A percentile compares a stretch with the other conserved stretches of the same genome.
Conservation (phyloP, 2,329 filamentous ascomycete species). For the Apiospora phragmitis region DNA sequence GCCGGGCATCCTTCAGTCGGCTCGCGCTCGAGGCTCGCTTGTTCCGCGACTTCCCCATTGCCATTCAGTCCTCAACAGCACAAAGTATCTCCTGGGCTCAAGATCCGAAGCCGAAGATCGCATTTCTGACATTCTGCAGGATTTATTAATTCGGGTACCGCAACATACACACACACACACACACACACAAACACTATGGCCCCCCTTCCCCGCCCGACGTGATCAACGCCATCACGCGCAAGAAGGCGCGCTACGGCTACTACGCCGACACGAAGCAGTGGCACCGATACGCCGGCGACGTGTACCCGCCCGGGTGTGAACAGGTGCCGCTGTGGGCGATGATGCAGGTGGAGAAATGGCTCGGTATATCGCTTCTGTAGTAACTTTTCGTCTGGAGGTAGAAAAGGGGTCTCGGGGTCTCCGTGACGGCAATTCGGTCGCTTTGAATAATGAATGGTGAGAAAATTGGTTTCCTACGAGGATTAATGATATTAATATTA, state of each 20-base stretch:
- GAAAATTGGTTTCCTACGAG: too few relatives aligned
- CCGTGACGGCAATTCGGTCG: background rate
- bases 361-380: constrained; percentile 11
- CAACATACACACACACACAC: background rate
- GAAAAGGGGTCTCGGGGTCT: background rate
- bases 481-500: too few relatives aligned
- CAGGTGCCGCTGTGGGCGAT: constrained; percentile 11
- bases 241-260: constrained; percentile 29
- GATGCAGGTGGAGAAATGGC: constrained; percentile 8
- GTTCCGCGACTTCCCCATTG: background rate
- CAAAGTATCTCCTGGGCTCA: background rate
- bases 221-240: constrained; percentile 24
- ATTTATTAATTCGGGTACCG: background rate
- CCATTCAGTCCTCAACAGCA: too few relatives aligned
- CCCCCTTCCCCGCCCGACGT: constrained; percentile 19
- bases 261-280: constrained; percentile 29
- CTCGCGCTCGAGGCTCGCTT: background rate
- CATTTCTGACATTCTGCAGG: background rate
- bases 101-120: background rate
- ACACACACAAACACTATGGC: background rate
- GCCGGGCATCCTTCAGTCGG: background rate
- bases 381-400: background rate
- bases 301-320: constrained; percentile 23
- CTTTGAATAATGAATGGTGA: background rate
- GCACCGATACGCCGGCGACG: constrained; percentile 23